These are phyloP conservation scores for Rhizophora mangle DNA, from an alignment of 345 rosid genomes.

Conservation along the genomic window DNA sequence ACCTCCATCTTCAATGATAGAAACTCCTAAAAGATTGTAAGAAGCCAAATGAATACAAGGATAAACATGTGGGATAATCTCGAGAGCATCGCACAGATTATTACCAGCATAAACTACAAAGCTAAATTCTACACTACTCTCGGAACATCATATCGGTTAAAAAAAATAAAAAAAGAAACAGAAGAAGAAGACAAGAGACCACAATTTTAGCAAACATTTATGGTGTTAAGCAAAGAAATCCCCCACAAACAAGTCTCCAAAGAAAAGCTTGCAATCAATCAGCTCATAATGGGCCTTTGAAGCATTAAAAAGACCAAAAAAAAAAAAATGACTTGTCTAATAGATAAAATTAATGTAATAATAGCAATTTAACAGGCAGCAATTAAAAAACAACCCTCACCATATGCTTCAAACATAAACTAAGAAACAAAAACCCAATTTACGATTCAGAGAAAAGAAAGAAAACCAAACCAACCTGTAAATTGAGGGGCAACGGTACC, in stretches of 20 bases:
- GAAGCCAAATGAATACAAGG: not conserved
- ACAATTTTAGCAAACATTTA: not conserved
- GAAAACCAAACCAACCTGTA: conserved; percentile 62
- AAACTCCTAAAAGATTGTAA: conserved; percentile 26
- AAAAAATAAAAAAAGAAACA: not conserved
- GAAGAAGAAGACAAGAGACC: not conserved
- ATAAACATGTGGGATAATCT: not conserved
- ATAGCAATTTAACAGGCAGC: not conserved
- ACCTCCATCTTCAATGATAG: conserved; percentile 28
- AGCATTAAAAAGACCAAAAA: not conserved
- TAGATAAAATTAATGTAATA: not conserved
- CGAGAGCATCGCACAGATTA: not conserved
- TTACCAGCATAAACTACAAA: not conserved
- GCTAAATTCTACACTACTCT: not conserved
- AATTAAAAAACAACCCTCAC: not conserved
- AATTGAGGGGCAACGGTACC: conserved; percentile 99
- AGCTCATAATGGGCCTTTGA: not conserved
- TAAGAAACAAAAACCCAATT: not conserved
- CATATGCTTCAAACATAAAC: not conserved
- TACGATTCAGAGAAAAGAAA: not conserved
- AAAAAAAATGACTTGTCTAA: not conserved
- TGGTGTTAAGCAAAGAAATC: not conserved
- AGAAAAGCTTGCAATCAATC: not conserved
- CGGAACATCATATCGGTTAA: not conserved
- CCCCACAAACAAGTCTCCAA: not conserved